These are phyloP conservation scores for Hypoxylon sp. DNA, from an alignment of 2,329 filamentous ascomycete genomes.

Conservation along the genomic window DNA sequence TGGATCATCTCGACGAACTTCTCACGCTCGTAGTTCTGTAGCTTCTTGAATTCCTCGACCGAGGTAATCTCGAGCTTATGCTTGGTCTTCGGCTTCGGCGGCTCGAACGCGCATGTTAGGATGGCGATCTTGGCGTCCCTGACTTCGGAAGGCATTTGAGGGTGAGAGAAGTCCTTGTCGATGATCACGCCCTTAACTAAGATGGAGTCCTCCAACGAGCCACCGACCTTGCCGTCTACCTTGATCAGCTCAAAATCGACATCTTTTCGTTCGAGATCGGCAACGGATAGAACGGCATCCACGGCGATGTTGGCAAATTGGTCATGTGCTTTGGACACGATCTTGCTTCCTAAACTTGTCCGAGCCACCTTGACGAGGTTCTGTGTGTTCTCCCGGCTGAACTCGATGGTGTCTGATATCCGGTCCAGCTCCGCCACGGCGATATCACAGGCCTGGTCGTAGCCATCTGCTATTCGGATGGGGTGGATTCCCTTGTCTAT, in stretches of 20 bases:
- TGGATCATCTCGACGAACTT: slow-evolving; percentile 99
- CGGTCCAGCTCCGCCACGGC: slow-evolving; percentile 92
- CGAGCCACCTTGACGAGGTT: slow-evolving; percentile 96
- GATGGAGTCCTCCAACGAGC: slow-evolving; percentile 90
- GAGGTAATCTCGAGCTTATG: slow-evolving; percentile 98
- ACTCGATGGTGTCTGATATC: slow-evolving; percentile 92
- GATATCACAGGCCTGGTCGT: slow-evolving; percentile 97
- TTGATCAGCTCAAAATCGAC: slow-evolving; percentile 99
- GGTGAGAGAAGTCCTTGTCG: slow-evolving; percentile 99
- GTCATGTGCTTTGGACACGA: slow-evolving; percentile 98
- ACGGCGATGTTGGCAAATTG: slow-evolving; percentile 98
- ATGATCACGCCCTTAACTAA: slow-evolving; percentile 98
- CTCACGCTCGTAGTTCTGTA: slow-evolving; percentile 94
- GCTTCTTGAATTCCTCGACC: slow-evolving; percentile 98
- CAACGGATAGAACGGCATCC: slow-evolving; percentile 95
- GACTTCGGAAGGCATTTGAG: slow-evolving; percentile 98
- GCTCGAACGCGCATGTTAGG: slow-evolving; percentile 97
- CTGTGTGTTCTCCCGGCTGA: slow-evolving; percentile 81
- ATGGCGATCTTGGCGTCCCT: slow-evolving; percentile 97
- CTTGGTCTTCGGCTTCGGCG: slow-evolving; percentile 99
- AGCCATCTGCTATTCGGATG: slow-evolving; percentile 97
- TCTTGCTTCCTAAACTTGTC: slow-evolving; percentile 97
- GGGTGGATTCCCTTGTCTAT: slow-evolving; percentile 99
- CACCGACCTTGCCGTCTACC: slow-evolving; percentile 98
- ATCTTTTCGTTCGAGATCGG: slow-evolving; percentile 94